phyloP scores from a whole-genome alignment of 2,329 filamentous ascomycete species.

The Epichloe amarillans region DNA sequence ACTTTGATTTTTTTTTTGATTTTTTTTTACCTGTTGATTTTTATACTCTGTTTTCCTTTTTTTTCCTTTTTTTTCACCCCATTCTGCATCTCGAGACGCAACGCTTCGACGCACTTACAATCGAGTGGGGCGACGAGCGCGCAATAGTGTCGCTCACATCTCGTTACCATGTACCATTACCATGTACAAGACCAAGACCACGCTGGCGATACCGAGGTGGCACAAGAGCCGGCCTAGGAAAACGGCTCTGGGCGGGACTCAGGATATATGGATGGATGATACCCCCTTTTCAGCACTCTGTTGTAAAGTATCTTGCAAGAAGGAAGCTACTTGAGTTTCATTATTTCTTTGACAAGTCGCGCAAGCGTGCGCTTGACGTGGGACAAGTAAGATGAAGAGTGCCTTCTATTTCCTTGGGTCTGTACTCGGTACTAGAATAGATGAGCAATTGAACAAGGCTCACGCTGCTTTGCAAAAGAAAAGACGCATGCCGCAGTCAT shows the following conservation, averaged over 20 bases:
- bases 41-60: conserved; percentile 2
- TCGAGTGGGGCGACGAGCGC: background rate
- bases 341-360: background rate
- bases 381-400: background rate
- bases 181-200: conserved; percentile 12
- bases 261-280: conserved; percentile 18
- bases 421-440: conserved; percentile 5
- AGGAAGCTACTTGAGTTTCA: background rate
- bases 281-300: conserved; percentile 12
- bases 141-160: background rate
- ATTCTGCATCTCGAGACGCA: conserved; percentile 1
- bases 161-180: conserved; percentile 10
- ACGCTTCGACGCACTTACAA: background rate
- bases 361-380: background rate
- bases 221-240: conserved; percentile 11
- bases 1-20: background rate
- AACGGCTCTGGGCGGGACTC: conserved; percentile 18
- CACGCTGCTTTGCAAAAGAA: conserved; percentile 1
- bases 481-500: no score
- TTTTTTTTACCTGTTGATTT: background rate
- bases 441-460: conserved; percentile 3
- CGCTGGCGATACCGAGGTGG: conserved; percentile 9
- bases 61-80: conserved; percentile 1
- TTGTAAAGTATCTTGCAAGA: conserved; percentile 13
- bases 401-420: background rate